Conservation (phyloP, 2,329 filamentous ascomycete species). For the Fusarium algeriense region DNA sequence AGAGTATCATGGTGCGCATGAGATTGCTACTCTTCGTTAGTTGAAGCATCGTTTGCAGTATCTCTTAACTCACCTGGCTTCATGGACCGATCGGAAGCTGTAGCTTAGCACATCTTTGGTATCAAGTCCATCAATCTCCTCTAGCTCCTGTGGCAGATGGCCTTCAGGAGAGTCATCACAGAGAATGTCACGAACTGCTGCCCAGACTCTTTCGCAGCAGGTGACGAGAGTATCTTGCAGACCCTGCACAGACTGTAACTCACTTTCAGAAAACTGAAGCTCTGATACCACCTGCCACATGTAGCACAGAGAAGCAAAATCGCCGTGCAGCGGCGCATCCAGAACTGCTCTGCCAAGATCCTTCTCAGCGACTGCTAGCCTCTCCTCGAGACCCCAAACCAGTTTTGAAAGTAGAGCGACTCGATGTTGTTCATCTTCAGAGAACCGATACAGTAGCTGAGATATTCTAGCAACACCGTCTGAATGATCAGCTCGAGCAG, state of each 20-base stretch:
- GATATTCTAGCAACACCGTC: constrained; percentile 88
- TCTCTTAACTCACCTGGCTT: constrained; percentile 76
- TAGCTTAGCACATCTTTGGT: constrained; percentile 94
- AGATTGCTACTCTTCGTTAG: constrained; percentile 69
- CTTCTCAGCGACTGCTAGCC: constrained; percentile 70
- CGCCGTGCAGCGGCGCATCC: constrained; percentile 75
- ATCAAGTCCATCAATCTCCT: constrained; percentile 76
- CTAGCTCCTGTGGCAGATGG: constrained; percentile 81
- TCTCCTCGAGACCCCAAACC: constrained; percentile 71
- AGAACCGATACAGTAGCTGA: constrained; percentile 74
- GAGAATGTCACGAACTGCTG: constrained; percentile 78
- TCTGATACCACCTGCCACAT: constrained; percentile 65
- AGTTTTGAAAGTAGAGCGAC: constrained; percentile 68
- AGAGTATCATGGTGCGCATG: constrained; percentile 71
- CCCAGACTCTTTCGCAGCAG: constrained; percentile 80
- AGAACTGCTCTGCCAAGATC: constrained; percentile 76
- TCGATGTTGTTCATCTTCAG: constrained; percentile 57
- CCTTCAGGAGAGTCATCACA: constrained; percentile 97
- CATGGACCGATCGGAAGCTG: constrained; percentile 94
- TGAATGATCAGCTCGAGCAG: constrained; percentile 89
- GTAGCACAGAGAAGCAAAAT: constrained; percentile 74
- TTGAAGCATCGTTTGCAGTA: neutral
- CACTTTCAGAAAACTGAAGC: constrained; percentile 53
- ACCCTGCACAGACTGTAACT: constrained; percentile 52
- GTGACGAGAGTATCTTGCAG: constrained; percentile 69